Evolutionary conservation across 441 rosid species (phyloP).

Genomic region (Flueggea neowawraea): DNA sequence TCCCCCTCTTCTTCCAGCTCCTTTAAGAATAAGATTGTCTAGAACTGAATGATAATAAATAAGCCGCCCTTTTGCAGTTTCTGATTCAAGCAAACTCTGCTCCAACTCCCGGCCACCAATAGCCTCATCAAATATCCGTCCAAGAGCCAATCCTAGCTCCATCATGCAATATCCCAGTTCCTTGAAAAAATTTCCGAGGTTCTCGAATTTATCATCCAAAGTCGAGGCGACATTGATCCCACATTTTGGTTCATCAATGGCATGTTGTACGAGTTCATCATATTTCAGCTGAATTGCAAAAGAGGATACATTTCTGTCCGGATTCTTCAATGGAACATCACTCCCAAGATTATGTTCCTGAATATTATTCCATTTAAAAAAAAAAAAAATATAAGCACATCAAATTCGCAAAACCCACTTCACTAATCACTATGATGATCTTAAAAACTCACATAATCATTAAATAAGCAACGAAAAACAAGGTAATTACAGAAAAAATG

Average conservation of each 20-base stretch:
- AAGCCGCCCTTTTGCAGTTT: conserved; percentile 79
- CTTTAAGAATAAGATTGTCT: conserved; percentile 39
- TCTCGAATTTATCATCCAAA: conserved; percentile 32
- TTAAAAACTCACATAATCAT: no score
- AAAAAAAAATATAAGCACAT: no score
- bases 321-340: conserved; percentile 82
- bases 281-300: conserved; percentile 71
- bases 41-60: conserved; percentile 76
- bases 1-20: conserved; percentile 28
- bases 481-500: neutral
- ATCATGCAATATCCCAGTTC: conserved; percentile 77
- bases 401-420: no score
- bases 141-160: conserved; percentile 65
- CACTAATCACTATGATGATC: no score
- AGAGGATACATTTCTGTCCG: conserved; percentile 76
- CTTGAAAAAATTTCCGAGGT: conserved; percentile 48
- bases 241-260: conserved; percentile 11
- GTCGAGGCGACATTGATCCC: conserved; percentile 2
- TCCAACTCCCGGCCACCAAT: conserved; percentile 72
- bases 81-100: conserved; percentile 62
- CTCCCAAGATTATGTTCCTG: conserved; percentile 83
- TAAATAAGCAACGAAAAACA: no score
- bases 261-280: conserved; percentile 24
- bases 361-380: neutral
- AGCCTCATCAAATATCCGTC: conserved; percentile 65